A percentile compares a stretch with the other conserved stretches of the same genome.
phyloP scores from a whole-genome alignment of 176 grass and related monocot species.

The Aegilops bicornis region DNA sequence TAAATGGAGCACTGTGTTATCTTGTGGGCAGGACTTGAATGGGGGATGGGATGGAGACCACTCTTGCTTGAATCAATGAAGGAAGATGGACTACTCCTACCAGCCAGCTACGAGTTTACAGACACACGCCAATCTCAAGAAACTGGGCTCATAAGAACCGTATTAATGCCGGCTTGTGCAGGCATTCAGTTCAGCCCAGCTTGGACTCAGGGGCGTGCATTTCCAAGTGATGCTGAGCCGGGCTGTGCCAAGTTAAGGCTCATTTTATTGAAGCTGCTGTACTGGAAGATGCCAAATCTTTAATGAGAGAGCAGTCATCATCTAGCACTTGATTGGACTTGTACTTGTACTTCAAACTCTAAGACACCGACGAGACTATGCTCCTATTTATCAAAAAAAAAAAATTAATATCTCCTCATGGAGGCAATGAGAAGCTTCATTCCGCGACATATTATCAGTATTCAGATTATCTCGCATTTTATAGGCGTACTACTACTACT shows the following conservation, averaged over 20 bases:
- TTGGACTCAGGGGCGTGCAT: constrained; percentile 43
- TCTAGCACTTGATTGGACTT: constrained; percentile 45
- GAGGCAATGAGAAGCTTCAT: neutral
- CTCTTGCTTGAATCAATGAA: constrained; percentile 59
- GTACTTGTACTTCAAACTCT: constrained; percentile 26
- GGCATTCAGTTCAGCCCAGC: constrained; percentile 45
- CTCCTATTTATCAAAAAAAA: neutral
- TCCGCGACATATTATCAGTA: constrained; percentile 8
- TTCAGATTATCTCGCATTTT: constrained; percentile 14
- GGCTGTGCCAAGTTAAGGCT: constrained; percentile 41
- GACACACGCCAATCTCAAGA: constrained; percentile 37
- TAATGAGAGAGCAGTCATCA: constrained; percentile 54
- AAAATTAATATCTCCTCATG: neutral
- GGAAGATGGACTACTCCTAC: constrained; percentile 15
- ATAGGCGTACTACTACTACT: too few species aligned
- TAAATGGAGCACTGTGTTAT: constrained; percentile 68
- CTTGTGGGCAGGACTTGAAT: constrained; percentile 59
- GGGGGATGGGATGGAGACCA: constrained; percentile 27
- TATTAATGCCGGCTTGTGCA: constrained; percentile 51
- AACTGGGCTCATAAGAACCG: constrained; percentile 35
- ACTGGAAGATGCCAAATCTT: constrained; percentile 56
- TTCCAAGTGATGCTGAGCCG: constrained; percentile 45
- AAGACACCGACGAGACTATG: constrained; percentile 20
- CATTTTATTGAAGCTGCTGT: constrained; percentile 46
- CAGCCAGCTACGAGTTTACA: constrained; percentile 47